These are phyloP conservation scores for Chrysopogon serrulatus DNA, from an alignment of 176 grass and related monocot species.

Conservation along the genomic window DNA sequence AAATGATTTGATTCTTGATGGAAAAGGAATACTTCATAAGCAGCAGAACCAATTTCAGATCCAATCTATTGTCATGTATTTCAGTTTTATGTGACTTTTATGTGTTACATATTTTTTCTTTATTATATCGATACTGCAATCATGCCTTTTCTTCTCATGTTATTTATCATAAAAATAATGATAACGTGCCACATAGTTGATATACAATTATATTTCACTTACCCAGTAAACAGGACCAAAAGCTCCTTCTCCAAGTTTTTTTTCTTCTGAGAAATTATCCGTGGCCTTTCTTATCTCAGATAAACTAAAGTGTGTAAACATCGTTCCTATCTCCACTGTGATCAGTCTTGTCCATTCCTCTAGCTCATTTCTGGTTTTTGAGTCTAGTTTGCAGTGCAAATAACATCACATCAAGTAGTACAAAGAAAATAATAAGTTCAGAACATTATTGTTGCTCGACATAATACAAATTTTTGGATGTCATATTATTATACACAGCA, in stretches of 20 bases:
- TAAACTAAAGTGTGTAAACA: slow-evolving; percentile 1
- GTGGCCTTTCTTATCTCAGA: slow-evolving; percentile 10
- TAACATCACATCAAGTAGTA: background rate
- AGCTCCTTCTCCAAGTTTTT: slow-evolving; percentile 11
- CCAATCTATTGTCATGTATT: background rate
- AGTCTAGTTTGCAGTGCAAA: background rate
- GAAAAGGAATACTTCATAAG: background rate
- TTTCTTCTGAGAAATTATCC: slow-evolving; percentile 7
- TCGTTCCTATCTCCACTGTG: background rate
- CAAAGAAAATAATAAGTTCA: background rate
- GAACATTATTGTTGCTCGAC: background rate
- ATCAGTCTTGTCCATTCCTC: background rate
- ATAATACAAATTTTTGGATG: background rate
- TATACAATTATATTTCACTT: background rate
- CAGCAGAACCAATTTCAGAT: background rate
- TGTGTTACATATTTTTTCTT: background rate
- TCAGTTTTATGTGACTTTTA: background rate
- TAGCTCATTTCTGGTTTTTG: background rate
- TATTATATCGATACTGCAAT: background rate
- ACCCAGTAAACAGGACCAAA: background rate
- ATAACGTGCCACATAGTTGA: background rate
- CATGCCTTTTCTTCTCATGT: background rate
- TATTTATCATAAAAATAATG: background rate
- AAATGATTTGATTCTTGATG: background rate
- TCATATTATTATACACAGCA: background rate